Evolutionary conservation across 2,329 filamentous ascomycete genomes (phyloP).

Genomic region (Talaromyces sp.): DNA sequence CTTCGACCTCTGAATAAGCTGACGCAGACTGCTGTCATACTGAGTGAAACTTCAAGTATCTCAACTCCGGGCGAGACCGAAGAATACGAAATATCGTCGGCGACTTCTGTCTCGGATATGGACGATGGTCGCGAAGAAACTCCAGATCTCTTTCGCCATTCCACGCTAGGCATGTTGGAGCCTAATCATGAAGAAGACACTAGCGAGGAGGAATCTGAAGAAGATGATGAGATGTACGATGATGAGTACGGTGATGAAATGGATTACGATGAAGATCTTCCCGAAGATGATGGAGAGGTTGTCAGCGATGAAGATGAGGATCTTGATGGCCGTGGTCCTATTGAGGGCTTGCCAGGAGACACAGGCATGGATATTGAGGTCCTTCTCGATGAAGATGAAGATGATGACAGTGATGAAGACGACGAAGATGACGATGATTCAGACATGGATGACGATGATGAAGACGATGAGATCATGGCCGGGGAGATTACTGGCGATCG

Average conservation of each 20-base stretch:
- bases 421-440: slow-evolving; percentile 57
- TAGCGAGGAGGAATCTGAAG: slow-evolving; percentile 66
- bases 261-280: slow-evolving; percentile 83
- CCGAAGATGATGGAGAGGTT: slow-evolving; percentile 75
- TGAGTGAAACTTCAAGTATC: slow-evolving; percentile 78
- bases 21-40: slow-evolving; percentile 77
- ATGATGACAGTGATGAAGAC: slow-evolving; percentile 62
- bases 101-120: slow-evolving; percentile 83
- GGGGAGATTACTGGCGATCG: slow-evolving; percentile 56
- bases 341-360: slow-evolving; percentile 62
- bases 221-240: slow-evolving; percentile 90
- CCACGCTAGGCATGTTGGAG: slow-evolving; percentile 90
- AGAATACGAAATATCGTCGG: slow-evolving; percentile 83
- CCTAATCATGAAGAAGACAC: slow-evolving; percentile 76
- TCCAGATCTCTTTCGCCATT: slow-evolving; percentile 94
- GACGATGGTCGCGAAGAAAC: slow-evolving; percentile 89
- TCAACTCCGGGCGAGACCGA: slow-evolving; percentile 65
- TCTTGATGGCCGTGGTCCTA: slow-evolving; percentile 71
- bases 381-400: slow-evolving; percentile 71
- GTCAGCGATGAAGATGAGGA: slow-evolving; percentile 87
- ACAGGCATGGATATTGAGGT: slow-evolving; percentile 74
- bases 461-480: slow-evolving; percentile 48
- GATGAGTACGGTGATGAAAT: slow-evolving; percentile 86
- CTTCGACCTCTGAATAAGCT: slow-evolving; percentile 82
- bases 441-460: slow-evolving; percentile 56